These are phyloP conservation scores for Neonectria magnoliae DNA, from an alignment of 2,329 filamentous ascomycete species.

Conservation along the genomic window DNA sequence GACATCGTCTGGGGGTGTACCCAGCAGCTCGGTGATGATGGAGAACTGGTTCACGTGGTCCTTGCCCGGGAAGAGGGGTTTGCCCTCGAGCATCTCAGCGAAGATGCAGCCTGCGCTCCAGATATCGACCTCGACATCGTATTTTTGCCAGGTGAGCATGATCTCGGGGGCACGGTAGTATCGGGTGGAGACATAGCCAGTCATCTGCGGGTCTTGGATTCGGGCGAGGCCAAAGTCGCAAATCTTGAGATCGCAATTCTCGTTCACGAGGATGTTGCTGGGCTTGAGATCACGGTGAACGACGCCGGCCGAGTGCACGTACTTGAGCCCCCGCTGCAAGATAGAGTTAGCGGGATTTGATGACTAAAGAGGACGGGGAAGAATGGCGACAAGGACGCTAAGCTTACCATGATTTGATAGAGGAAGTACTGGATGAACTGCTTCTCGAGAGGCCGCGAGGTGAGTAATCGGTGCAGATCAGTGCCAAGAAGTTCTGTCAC, in stretches of 20 bases:
- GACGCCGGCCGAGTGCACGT: constrained; percentile 97
- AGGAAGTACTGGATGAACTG: constrained; percentile 99
- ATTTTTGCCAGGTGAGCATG: constrained; percentile 99
- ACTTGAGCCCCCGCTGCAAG: constrained; percentile 90
- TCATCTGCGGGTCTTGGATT: constrained; percentile 99
- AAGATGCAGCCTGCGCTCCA: constrained; percentile 99
- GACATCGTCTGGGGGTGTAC: constrained; percentile 96
- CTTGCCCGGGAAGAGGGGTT: constrained; percentile 97
- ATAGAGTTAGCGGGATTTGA: constrained; percentile 24
- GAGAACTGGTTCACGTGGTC: constrained; percentile 99
- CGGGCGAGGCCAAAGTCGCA: constrained; percentile 98
- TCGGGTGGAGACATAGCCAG: constrained; percentile 96
- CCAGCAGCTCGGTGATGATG: constrained; percentile 97
- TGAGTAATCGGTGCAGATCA: constrained; percentile 93
- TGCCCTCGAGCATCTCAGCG: constrained; percentile 98
- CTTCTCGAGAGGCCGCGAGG: constrained; percentile 95
- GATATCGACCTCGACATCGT: constrained; percentile 98
- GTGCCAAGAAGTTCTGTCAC: constrained; percentile 98
- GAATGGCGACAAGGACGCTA: neutral
- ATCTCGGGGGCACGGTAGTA: constrained; percentile 99
- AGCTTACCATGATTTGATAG: constrained; percentile 93
- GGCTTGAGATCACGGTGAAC: constrained; percentile 98
- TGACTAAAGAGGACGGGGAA: neutral
- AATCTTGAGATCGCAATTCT: constrained; percentile 99
- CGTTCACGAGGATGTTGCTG: constrained; percentile 98